Evolutionary conservation across 306 rosid species (phyloP).

Genomic region (Canavalia ensiformis): DNA sequence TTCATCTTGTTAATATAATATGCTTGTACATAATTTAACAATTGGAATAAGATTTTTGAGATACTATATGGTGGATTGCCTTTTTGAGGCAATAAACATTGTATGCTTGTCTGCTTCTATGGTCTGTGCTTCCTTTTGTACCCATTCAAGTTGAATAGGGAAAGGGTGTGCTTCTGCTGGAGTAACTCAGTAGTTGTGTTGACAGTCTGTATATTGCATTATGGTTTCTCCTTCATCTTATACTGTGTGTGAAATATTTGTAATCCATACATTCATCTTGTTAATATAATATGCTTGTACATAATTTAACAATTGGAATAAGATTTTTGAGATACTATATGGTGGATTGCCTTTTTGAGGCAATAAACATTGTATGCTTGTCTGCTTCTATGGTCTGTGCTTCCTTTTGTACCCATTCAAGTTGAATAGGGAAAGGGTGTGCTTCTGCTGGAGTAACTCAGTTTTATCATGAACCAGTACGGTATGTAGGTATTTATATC

Average conservation of each 20-base stretch:
- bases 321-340: constrained; percentile 34
- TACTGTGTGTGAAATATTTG: not conserved
- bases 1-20: constrained; percentile 4
- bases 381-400: constrained; percentile 66
- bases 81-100: constrained; percentile 51
- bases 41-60: constrained; percentile 27
- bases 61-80: constrained; percentile 54
- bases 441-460: constrained; percentile 98
- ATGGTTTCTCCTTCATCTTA: constrained; percentile 5
- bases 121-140: constrained; percentile 69
- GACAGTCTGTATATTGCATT: constrained; percentile 13
- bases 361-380: constrained; percentile 50
- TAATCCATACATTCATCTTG: not conserved
- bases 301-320: constrained; percentile 28
- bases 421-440: constrained; percentile 89
- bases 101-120: constrained; percentile 59
- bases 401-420: constrained; percentile 74
- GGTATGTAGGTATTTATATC: constrained; percentile 91
- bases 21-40: constrained; percentile 21
- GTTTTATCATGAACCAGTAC: constrained; percentile 79
- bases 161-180: constrained; percentile 97
- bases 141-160: constrained; percentile 85
- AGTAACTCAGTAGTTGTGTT: constrained; percentile 70
- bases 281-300: constrained; percentile 16
- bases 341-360: constrained; percentile 53